Base-by-base conservation (phyloP, 495 filamentous ascomycete genomes). In the Astrothelium macrocarpum region DNA sequence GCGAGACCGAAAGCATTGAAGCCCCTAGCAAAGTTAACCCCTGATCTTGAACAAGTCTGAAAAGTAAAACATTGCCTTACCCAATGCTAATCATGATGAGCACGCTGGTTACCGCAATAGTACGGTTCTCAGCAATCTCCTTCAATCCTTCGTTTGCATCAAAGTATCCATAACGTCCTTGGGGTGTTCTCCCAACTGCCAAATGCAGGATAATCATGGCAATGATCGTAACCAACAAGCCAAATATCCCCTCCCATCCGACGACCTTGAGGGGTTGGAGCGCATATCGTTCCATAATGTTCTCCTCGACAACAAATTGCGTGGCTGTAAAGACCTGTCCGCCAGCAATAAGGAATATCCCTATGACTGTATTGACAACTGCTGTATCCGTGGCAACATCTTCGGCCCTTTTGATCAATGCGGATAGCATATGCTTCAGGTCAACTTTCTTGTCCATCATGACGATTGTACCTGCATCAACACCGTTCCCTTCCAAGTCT, bases 1-100 rank as follows among this genome's bases (percentile, higher is more conserved):
- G 86, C 89, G 18, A 98, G 85, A 32, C 94, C 94, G 76, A 98
- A 98, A 80, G 92, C 97, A 78, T 98, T 98, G 84, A 97, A 98
- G 60, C 93, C 91, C 42, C 91, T 93, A 68, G 7, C 20, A 62
- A 53, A 53, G 31, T 53, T 53, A 34, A 53, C 61, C 14, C 64
- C 67, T 45, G 62, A 29, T 34, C 61, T 28, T 28, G 42, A 25
- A 10, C n/a, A 32, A 62, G 42, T 49, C 7, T 9, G 36, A 63
- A 61, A 1, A 46, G 16, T 36, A 31, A 28, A 59, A 61, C 9
- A 53, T 45, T n/a, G 62, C 79, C 87, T 73, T 82, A 94, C 87
- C 91, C 91, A 71, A 98, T 97, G 71, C 88, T 92, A 68, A 98
- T 83, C 94, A 98, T 98, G 66, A 97, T 97, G 45, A 92, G 71